phyloP scores from a whole-genome alignment of 2,329 filamentous ascomycete genomes.

The Alternaria burnsii region DNA sequence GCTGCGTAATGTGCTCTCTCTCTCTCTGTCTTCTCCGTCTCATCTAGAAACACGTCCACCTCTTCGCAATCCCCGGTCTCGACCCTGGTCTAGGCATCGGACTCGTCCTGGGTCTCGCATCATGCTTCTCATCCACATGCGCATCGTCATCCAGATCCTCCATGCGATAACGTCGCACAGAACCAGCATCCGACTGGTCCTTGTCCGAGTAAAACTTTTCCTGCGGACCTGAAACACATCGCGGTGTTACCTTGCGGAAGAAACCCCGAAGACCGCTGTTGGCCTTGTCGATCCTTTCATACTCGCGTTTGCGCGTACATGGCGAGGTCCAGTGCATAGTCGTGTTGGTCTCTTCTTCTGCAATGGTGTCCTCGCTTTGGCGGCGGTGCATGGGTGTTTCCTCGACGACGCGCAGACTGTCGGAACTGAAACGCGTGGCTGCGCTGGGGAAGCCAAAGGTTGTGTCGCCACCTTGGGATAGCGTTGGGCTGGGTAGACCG shows the following conservation, averaged over 20 bases:
- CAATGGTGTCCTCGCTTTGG: neutral
- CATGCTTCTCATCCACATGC: conserved; percentile 30
- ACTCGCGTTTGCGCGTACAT: conserved; percentile 45
- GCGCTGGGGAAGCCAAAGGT: conserved; percentile 14
- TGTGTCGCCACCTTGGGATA: conserved; percentile 28
- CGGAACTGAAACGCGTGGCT: conserved; percentile 27
- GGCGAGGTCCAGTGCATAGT: conserved; percentile 52
- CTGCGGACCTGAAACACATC: conserved; percentile 45
- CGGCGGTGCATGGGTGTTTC: conserved; percentile 16
- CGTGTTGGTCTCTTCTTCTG: conserved; percentile 31
- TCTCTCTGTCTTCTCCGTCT: neutral
- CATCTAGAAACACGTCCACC: conserved; percentile 40
- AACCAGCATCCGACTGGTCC: conserved; percentile 46
- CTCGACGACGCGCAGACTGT: conserved; percentile 23
- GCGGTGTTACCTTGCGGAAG: conserved; percentile 41
- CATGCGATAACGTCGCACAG: conserved; percentile 50
- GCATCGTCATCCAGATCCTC: conserved; percentile 30
- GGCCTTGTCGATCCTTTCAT: conserved; percentile 50
- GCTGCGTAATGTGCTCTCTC: conserved; percentile 1
- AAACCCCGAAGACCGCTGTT: conserved; percentile 49
- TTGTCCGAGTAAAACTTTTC: conserved; percentile 48
- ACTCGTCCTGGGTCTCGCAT: conserved; percentile 21
- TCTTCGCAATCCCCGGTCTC: conserved; percentile 24
- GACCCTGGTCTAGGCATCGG: conserved; percentile 19
- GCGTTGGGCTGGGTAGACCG: conserved; percentile 30